Conservation (phyloP, 352 stramenopile genomes). For the Phytophthora cactorum region DNA sequence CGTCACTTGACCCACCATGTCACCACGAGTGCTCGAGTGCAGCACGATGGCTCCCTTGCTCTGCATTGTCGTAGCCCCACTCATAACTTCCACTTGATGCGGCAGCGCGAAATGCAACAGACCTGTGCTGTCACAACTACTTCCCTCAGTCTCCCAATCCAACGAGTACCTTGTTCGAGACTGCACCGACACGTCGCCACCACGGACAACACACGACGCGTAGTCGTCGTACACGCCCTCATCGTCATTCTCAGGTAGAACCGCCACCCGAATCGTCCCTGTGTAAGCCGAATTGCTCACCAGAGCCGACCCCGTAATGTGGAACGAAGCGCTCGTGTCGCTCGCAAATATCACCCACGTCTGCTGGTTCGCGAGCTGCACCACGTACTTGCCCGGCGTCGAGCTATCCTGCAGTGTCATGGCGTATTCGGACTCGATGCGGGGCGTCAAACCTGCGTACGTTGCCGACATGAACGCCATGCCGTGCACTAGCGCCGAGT, state of each 20-base stretch:
- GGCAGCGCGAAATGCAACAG: conserved; percentile 13
- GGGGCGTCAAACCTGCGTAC: conserved; percentile 3
- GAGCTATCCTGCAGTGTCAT: conserved; percentile 4
- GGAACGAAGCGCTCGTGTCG: conserved; percentile 1
- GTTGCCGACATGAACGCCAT: conserved; percentile 8
- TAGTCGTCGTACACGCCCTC: conserved; percentile 1
- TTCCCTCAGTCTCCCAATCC: conserved; percentile 5
- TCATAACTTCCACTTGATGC: conserved; percentile 9
- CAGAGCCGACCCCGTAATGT: conserved; percentile 1
- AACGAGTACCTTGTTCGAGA: conserved; percentile 7
- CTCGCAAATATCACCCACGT: conserved; percentile 2
- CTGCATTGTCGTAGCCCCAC: neutral
- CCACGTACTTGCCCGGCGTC: conserved; percentile 5
- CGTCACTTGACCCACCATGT: conserved; percentile 50
- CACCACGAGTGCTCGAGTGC: conserved; percentile 55
- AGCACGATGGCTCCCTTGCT: conserved; percentile 29
- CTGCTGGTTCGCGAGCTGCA: conserved; percentile 5
- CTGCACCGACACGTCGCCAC: conserved; percentile 6
- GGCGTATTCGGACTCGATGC: conserved; percentile 6
- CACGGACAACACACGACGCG: conserved; percentile 7
- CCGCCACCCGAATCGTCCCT: conserved; percentile 1
- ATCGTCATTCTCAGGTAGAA: conserved; percentile 4
- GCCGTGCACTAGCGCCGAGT: conserved; percentile 8
- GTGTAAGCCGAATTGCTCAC: conserved; percentile 1
- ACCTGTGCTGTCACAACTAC: neutral